Percentiles rank a stretch among this genome's conserved stretches.
phyloP scores from a whole-genome alignment of 495 filamentous ascomycete species.

The Podospora fimiseda region DNA sequence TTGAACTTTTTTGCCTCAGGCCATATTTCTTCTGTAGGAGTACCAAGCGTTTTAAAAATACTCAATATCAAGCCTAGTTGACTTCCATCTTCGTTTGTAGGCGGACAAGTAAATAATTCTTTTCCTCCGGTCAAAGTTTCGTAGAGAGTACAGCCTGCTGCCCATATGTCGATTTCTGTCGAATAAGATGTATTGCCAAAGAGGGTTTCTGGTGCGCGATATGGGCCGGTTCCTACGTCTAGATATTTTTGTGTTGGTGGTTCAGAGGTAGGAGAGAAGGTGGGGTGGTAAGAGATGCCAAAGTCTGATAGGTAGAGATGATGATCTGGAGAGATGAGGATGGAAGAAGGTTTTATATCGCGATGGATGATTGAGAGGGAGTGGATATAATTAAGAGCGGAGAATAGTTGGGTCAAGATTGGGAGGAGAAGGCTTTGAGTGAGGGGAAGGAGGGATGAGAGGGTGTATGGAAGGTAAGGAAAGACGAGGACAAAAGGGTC shows the following conservation, averaged over 20 bases:
- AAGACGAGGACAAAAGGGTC: constrained; percentile 39
- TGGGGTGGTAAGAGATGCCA: constrained; percentile 77
- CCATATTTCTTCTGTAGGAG: constrained; percentile 70
- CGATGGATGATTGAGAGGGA: constrained; percentile 73
- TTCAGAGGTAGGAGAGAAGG: constrained; percentile 53
- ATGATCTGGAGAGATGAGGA: constrained; percentile 60
- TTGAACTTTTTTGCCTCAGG: constrained; percentile 49
- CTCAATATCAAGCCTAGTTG: constrained; percentile 85
- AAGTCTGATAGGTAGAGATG: constrained; percentile 82
- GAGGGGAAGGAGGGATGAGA: not conserved
- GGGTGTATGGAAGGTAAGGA: not conserved
- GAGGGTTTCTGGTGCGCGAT: constrained; percentile 82
- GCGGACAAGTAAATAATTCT: constrained; percentile 67
- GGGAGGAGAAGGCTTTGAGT: constrained; percentile 30
- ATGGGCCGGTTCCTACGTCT: constrained; percentile 88
- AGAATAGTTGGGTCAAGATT: constrained; percentile 61
- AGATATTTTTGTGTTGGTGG: constrained; percentile 67
- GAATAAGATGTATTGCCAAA: constrained; percentile 77
- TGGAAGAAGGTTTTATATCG: constrained; percentile 88
- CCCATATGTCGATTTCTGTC: constrained; percentile 77
- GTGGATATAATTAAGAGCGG: constrained; percentile 68
- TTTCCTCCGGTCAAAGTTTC: constrained; percentile 47
- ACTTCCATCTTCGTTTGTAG: constrained; percentile 75
- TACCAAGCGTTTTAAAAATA: constrained; percentile 85
- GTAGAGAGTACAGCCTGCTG: constrained; percentile 75